A percentile compares a stretch with the other conserved stretches of the same genome.
Conservation (phyloP, 2,329 filamentous ascomycete species). For the Colletotrichum sp. region DNA sequence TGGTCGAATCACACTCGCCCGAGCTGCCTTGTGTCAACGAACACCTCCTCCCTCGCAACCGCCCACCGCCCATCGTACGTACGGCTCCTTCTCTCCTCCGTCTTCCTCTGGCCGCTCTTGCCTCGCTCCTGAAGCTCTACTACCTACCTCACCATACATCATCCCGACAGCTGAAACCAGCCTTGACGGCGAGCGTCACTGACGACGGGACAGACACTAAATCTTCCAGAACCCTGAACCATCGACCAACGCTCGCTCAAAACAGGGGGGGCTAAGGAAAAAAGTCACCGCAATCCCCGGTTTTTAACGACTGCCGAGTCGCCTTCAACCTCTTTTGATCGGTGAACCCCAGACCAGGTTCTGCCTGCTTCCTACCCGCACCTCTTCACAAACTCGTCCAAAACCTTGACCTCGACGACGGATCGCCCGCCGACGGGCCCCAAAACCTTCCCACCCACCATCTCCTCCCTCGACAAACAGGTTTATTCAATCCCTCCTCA, state of each 20-base stretch:
- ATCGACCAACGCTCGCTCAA: background rate
- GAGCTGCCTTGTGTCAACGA: background rate
- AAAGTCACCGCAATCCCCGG: background rate
- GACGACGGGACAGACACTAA: background rate
- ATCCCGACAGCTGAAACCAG: background rate
- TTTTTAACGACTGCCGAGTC: slow-evolving; percentile 11
- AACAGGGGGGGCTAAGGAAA: background rate
- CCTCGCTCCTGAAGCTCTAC: background rate
- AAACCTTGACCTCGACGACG: slow-evolving; percentile 6
- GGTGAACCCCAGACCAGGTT: slow-evolving; percentile 19
- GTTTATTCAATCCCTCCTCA: background rate
- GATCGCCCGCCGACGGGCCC: background rate
- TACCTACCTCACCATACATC: background rate
- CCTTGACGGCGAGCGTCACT: background rate
- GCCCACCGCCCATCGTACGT: background rate
- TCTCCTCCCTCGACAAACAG: background rate
- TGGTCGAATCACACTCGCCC: background rate
- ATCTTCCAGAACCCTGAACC: background rate
- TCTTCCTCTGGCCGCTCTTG: background rate
- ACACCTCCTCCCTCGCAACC: background rate
- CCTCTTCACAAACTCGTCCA: slow-evolving; percentile 8
- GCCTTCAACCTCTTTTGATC: slow-evolving; percentile 4
- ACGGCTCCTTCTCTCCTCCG: background rate
- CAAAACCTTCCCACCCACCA: background rate
- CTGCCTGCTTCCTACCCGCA: slow-evolving; percentile 14